These are phyloP conservation scores for Candida qinlingensis DNA, from an alignment of 805 yeast species.

Conservation along the genomic window DNA sequence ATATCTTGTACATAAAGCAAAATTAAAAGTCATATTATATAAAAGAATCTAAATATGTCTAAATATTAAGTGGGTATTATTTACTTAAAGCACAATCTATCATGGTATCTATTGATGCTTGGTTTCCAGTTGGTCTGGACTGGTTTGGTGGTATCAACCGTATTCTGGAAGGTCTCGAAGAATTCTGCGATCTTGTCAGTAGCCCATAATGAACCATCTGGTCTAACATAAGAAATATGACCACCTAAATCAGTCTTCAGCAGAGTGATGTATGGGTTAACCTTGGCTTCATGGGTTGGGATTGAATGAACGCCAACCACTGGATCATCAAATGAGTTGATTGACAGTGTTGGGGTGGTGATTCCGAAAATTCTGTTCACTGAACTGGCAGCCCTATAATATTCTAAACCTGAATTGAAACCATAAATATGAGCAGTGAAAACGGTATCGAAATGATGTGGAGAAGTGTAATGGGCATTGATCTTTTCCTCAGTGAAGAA, in stretches of 20 bases:
- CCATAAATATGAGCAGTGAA: slow-evolving; percentile 63
- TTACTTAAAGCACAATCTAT: slow-evolving; percentile 7
- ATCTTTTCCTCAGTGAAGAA: slow-evolving; percentile 30
- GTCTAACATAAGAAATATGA: slow-evolving; percentile 51
- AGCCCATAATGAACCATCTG: slow-evolving; percentile 44
- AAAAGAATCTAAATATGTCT: neutral
- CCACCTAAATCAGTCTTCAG: slow-evolving; percentile 65
- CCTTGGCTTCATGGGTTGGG: slow-evolving; percentile 43
- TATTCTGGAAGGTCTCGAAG: slow-evolving; percentile 33
- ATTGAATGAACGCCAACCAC: slow-evolving; percentile 46
- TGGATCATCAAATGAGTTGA: slow-evolving; percentile 66
- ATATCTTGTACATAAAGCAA: neutral
- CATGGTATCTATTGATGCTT: slow-evolving; percentile 13
- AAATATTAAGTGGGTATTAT: too few relatives aligned
- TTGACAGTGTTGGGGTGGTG: slow-evolving; percentile 55
- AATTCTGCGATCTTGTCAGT: slow-evolving; percentile 36
- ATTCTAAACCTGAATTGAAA: slow-evolving; percentile 53
- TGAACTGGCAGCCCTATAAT: slow-evolving; percentile 64
- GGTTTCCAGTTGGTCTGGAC: slow-evolving; percentile 16
- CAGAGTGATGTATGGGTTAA: slow-evolving; percentile 55
- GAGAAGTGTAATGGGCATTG: slow-evolving; percentile 32
- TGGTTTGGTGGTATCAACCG: slow-evolving; percentile 22
- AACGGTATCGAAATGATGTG: slow-evolving; percentile 54
- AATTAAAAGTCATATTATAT: neutral
- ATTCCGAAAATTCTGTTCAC: slow-evolving; percentile 48